Evolutionary conservation across 2,329 filamentous ascomycete species (phyloP).

Genomic region (Aaosphaeria arxii): DNA sequence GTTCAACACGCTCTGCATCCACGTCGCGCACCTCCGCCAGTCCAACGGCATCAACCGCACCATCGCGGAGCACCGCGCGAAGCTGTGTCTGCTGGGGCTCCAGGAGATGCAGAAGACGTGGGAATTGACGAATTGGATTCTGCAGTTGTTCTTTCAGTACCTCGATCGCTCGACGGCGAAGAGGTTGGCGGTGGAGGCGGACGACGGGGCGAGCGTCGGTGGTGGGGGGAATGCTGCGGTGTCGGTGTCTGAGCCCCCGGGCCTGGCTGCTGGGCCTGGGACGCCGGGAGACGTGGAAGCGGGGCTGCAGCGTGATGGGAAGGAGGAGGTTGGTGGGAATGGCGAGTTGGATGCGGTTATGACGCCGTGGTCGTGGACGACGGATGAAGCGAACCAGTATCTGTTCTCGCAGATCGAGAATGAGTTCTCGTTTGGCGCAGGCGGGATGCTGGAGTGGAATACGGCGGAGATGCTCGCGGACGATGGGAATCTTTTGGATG

Average conservation of each 20-base stretch:
- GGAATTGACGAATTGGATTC: slow-evolving; percentile 50
- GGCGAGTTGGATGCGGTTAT: not conserved
- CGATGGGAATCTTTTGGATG: not conserved
- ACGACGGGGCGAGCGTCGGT: slow-evolving; percentile 16
- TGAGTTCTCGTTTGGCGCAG: slow-evolving; percentile 20
- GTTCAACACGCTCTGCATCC: slow-evolving; percentile 49
- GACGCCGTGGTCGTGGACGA: slow-evolving; percentile 25
- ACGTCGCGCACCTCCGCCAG: slow-evolving; percentile 43
- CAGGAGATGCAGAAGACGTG: slow-evolving; percentile 50
- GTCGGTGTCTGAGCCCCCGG: not conserved
- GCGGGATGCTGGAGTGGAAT: slow-evolving; percentile 10
- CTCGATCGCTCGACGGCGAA: slow-evolving; percentile 45
- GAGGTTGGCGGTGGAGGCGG: slow-evolving; percentile 30
- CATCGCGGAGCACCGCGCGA: slow-evolving; percentile 49
- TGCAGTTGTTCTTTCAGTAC: slow-evolving; percentile 50
- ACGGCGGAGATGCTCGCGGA: not conserved
- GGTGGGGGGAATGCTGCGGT: not conserved
- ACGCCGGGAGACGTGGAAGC: not conserved
- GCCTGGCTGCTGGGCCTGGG: not conserved
- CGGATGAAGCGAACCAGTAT: slow-evolving; percentile 28
- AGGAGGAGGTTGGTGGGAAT: not conserved
- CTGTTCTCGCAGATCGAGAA: slow-evolving; percentile 30
- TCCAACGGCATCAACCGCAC: slow-evolving; percentile 38
- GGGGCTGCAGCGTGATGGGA: not conserved
- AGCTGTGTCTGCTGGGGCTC: slow-evolving; percentile 47